Base-by-base conservation (phyloP, 2,329 filamentous ascomycete genomes). In the Emergomyces africanus region DNA sequence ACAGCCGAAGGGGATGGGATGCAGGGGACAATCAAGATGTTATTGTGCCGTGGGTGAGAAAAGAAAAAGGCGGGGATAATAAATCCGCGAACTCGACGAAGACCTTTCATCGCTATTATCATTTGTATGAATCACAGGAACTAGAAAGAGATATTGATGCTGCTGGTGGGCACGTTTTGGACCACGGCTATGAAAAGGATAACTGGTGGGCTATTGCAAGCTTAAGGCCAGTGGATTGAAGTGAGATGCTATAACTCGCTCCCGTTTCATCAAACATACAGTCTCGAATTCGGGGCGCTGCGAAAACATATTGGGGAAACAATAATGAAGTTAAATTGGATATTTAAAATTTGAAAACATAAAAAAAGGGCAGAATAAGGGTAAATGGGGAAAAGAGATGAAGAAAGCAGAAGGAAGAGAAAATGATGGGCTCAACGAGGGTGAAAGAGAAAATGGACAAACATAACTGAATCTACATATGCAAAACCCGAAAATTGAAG, bases 1-100 rank as follows among this genome's bases (percentile, higher is more conserved):
- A 78, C 60, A 96, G 90, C 73, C 83, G 94, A 60, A 79, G 94
- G 63, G 92, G 92, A 2, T 99, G 92, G 92, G 85, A 90, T 69
- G 85, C 88, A 70, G 85, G 84, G 23, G 83, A 86, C 62, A 82
- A 87, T 64, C 92, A 97, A 77, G 94, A 99, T 75, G 85, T 94
- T 62, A 87, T 97, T 77, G 94, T 99, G 54, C 91, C 94, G 15
- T 99, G 94, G 94, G 90, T 97, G 28, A 82, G 91, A 73, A 78
- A 77, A 66, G 67, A 68, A 30, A 68, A 68, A 20, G 39, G 54
- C 30, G 64, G 64, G 25, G 65, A 51, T 39, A 46, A 61, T 35
- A 57, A 67, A 50, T 66, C 70, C 30, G 64, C 69, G 57, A 65
- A 70, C 25, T 64, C 69, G 57, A 65, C 68, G 58, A 73, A 73